Percentiles rank a stretch among this genome's conserved stretches.
These are phyloP conservation scores for Anthracocystis walkeri DNA, from an alignment of 1,284 basidiomycete genomes.

Conservation along the genomic window DNA sequence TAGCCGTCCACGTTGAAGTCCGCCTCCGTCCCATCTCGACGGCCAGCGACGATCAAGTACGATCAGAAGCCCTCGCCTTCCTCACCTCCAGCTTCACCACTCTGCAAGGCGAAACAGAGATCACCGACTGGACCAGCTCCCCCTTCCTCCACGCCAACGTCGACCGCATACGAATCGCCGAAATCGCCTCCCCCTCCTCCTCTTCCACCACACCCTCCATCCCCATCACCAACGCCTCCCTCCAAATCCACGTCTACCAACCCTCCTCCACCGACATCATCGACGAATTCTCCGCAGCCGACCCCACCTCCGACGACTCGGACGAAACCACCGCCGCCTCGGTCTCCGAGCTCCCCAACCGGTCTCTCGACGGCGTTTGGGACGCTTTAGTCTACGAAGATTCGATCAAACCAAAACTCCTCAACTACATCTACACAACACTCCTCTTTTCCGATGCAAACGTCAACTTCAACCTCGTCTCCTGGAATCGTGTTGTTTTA, in stretches of 20 bases:
- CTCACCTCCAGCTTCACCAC: conserved; percentile 12
- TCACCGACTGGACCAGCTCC: conserved; percentile 76
- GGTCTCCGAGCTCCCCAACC: conserved; percentile 85
- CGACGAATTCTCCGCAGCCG: conserved; percentile 80
- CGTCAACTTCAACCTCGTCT: conserved; percentile 90
- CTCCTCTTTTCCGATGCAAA: conserved; percentile 87
- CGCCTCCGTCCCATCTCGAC: conserved; percentile 31
- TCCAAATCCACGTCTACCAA: conserved; percentile 84
- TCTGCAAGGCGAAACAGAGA: conserved; percentile 76
- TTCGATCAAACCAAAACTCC: conserved; percentile 85
- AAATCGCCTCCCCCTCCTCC: conserved; percentile 52
- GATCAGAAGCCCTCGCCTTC: conserved; percentile 15
- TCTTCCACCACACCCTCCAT: conserved; percentile 28
- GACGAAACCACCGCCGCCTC: conserved; percentile 81
- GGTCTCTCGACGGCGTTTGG: conserved; percentile 88
- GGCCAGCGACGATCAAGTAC: conserved; percentile 19
- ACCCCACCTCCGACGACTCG: conserved; percentile 73
- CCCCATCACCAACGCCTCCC: conserved; percentile 31
- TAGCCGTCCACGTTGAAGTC: conserved; percentile 40
- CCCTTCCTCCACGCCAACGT: conserved; percentile 80
- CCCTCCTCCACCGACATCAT: conserved; percentile 78
- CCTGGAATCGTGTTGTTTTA: conserved; percentile 93
- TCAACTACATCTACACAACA: conserved; percentile 95
- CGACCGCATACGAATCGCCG: conserved; percentile 82
- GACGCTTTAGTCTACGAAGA: conserved; percentile 85